These are phyloP conservation scores for Gelatoporia subvermispora DNA, from an alignment of 768 basidiomycete genomes.

Conservation along the genomic window DNA sequence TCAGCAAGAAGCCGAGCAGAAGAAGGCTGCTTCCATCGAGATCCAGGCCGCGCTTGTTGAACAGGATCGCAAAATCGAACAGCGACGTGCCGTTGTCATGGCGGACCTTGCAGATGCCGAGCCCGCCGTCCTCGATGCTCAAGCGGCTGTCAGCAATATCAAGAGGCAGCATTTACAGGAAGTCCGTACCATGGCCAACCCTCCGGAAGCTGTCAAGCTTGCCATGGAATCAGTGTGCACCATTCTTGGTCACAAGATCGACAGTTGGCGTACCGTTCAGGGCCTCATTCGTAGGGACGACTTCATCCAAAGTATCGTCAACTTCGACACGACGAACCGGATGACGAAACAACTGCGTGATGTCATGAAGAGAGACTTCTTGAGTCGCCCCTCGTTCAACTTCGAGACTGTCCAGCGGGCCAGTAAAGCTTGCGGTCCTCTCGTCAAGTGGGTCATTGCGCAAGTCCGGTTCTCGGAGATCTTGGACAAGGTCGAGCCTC, in stretches of 20 bases:
- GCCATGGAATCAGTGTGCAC: slow-evolving; percentile 99
- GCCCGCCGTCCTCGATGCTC: slow-evolving; percentile 92
- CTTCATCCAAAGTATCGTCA: slow-evolving; percentile 93
- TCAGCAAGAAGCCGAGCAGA: slow-evolving; percentile 98
- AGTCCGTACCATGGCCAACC: slow-evolving; percentile 97
- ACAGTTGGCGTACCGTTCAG: slow-evolving; percentile 94
- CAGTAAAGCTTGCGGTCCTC: slow-evolving; percentile 93
- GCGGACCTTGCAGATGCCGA: slow-evolving; percentile 96
- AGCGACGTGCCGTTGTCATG: slow-evolving; percentile 86
- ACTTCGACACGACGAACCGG: slow-evolving; percentile 86
- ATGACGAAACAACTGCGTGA: slow-evolving; percentile 91
- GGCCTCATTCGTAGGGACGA: slow-evolving; percentile 94
- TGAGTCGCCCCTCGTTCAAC: slow-evolving; percentile 86
- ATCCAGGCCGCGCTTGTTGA: slow-evolving; percentile 91
- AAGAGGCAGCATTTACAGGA: slow-evolving; percentile 94
- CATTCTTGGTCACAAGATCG: slow-evolving; percentile 92
- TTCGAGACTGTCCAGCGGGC: slow-evolving; percentile 95
- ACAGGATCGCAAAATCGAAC: slow-evolving; percentile 85
- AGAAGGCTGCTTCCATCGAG: slow-evolving; percentile 93
- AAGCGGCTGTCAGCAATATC: slow-evolving; percentile 95
- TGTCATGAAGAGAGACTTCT: slow-evolving; percentile 87
- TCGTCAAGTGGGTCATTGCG: slow-evolving; percentile 97
- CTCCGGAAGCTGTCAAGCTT: slow-evolving; percentile 94
- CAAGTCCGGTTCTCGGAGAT: slow-evolving; percentile 98
- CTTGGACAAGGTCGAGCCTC: slow-evolving; percentile 91